Conservation (phyloP, 768 basidiomycete genomes). For the Rhizopogon vinicolor region DNA sequence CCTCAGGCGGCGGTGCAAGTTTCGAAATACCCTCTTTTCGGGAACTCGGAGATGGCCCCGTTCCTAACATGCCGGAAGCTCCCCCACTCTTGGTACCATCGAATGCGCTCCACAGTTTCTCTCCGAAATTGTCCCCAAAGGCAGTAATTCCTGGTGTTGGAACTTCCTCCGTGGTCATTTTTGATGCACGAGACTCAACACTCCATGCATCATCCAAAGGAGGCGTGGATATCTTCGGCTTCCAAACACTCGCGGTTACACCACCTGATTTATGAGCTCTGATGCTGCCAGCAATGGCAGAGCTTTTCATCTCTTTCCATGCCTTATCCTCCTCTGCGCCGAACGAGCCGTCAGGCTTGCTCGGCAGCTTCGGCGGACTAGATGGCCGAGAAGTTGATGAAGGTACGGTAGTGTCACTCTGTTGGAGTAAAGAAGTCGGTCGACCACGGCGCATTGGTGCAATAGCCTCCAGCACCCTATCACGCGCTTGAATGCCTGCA, state of each 20-base stretch:
- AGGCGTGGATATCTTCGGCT: constrained; percentile 15
- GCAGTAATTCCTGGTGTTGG: constrained; percentile 28
- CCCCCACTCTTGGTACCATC: constrained; percentile 23
- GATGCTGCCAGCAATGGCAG: constrained; percentile 6
- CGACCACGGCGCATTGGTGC: constrained; percentile 75
- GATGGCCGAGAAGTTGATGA: constrained; percentile 25
- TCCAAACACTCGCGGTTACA: constrained; percentile 23
- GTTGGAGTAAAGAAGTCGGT: constrained; percentile 37
- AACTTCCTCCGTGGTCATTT: constrained; percentile 17
- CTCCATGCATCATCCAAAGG: constrained; percentile 37
- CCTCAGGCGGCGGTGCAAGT: constrained; percentile 21
- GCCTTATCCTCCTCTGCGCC: constrained; percentile 39
- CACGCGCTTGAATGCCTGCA: constrained; percentile 64
- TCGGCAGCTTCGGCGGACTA: constrained; percentile 14
- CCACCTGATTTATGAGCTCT: constrained; percentile 22
- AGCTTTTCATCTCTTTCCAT: constrained; percentile 38
- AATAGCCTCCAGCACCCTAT: constrained; percentile 76
- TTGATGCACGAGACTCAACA: constrained; percentile 22
- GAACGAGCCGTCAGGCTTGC: constrained; percentile 19
- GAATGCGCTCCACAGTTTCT: constrained; percentile 51
- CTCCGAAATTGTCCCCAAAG: constrained; percentile 68
- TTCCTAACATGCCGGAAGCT: neutral
- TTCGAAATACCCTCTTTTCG: constrained; percentile 18
- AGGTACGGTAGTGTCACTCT: constrained; percentile 25
- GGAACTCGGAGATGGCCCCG: neutral